Evolutionary conservation across 805 yeast species (phyloP).

Genomic region (Kazachstania viticola): DNA sequence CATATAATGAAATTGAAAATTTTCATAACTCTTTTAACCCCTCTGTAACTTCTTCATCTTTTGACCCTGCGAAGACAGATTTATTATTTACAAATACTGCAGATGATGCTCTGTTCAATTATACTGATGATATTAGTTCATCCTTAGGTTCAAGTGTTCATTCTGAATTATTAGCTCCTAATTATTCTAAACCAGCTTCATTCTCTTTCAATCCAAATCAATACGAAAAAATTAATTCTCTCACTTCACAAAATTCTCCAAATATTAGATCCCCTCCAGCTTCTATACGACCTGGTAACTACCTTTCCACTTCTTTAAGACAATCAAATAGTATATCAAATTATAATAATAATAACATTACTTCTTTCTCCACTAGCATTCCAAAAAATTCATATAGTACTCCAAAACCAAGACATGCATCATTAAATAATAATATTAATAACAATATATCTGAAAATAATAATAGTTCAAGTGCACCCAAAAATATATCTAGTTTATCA

Average conservation of each 20-base stretch:
- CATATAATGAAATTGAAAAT: background rate
- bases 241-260: slow-evolving; percentile 1
- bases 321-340: slow-evolving; percentile 8
- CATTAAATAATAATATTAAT: slow-evolving; percentile 9
- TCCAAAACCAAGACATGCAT: slow-evolving; percentile 24
- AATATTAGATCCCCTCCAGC: slow-evolving; percentile 20
- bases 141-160: slow-evolving; percentile 22
- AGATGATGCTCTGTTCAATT: slow-evolving; percentile 14
- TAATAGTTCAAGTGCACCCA: slow-evolving; percentile 12
- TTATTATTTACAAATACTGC: slow-evolving; percentile 10
- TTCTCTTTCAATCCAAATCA: slow-evolving; percentile 17
- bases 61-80: slow-evolving; percentile 6
- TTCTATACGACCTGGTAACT: slow-evolving; percentile 19
- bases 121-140: slow-evolving; percentile 21
- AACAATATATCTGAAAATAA: background rate
- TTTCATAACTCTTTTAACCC: background rate
- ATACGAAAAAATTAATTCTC: slow-evolving; percentile 8
- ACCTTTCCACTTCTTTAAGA: slow-evolving; percentile 21
- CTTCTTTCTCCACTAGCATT: no score
- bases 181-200: slow-evolving; percentile 17
- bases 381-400: slow-evolving; percentile 11
- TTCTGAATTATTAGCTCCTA: slow-evolving; percentile 17
- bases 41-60: background rate
- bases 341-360: no score
- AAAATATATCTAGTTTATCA: slow-evolving; percentile 11